Percentiles rank a stretch among this genome's conserved stretches.
phyloP scores from a whole-genome alignment of 2,329 filamentous ascomycete species.

The Fusarium heterosporum region DNA sequence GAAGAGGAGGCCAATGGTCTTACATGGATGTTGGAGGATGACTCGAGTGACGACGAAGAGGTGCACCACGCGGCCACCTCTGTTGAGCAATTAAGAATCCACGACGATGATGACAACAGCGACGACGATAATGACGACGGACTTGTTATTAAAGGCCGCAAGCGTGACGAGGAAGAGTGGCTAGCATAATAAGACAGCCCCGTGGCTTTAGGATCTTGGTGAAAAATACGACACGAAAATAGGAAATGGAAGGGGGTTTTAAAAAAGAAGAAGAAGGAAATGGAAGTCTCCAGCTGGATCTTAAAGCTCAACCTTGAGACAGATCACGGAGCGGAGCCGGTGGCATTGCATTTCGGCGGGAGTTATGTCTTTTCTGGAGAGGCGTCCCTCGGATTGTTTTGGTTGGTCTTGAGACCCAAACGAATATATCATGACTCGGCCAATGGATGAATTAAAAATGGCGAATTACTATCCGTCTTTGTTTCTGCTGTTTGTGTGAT shows the following conservation, averaged over 20 bases:
- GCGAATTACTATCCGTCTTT: slow-evolving; percentile 30
- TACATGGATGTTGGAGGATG: slow-evolving; percentile 84
- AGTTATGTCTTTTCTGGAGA: slow-evolving; percentile 44
- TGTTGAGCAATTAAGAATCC: slow-evolving; percentile 56
- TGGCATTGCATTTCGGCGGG: slow-evolving; percentile 47
- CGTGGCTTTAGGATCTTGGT: slow-evolving; percentile 5
- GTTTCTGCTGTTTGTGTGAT: not conserved
- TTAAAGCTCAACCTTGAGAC: slow-evolving; percentile 23
- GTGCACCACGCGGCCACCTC: slow-evolving; percentile 51
- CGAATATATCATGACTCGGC: slow-evolving; percentile 38
- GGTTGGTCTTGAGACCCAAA: slow-evolving; percentile 42
- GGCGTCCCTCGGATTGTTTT: slow-evolving; percentile 42
- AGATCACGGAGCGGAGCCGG: slow-evolving; percentile 34
- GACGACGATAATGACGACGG: slow-evolving; percentile 69
- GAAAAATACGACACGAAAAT: slow-evolving; percentile 26
- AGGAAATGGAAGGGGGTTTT: slow-evolving; percentile 21
- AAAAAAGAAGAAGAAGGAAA: slow-evolving; percentile 34
- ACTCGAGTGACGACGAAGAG: slow-evolving; percentile 56
- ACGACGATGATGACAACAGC: slow-evolving; percentile 57
- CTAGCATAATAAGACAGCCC: slow-evolving; percentile 57
- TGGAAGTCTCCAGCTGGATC: slow-evolving; percentile 16
- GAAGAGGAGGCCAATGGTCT: slow-evolving; percentile 95
- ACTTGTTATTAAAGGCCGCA: slow-evolving; percentile 67
- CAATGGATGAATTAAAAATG: slow-evolving; percentile 35
- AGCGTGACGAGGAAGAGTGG: slow-evolving; percentile 70